Conservation (phyloP, 345 rosid genomes). For the Ricinus communis region DNA sequence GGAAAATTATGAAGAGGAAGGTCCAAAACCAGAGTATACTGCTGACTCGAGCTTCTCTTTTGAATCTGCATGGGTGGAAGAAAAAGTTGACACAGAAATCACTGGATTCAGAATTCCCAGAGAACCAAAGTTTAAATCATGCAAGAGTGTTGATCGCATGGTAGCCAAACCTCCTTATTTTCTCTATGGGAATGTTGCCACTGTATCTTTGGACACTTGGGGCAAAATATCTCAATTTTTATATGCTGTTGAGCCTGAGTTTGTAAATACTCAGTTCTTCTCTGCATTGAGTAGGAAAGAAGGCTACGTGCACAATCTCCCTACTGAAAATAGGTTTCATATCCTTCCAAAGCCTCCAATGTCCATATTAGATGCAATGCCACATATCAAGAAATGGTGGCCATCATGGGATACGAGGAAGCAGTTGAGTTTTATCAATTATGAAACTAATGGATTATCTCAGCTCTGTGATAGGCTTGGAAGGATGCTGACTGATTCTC, state of each 20-base stretch:
- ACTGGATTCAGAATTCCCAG: conserved; percentile 26
- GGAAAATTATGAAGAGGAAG: conserved; percentile 51
- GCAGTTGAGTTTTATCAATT: conserved; percentile 46
- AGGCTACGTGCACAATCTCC: conserved; percentile 91
- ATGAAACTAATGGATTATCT: conserved; percentile 36
- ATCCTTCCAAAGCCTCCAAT: conserved; percentile 53
- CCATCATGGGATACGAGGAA: conserved; percentile 93
- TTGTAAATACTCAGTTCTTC: conserved; percentile 55
- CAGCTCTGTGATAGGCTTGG: conserved; percentile 63
- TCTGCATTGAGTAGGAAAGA: conserved; percentile 74
- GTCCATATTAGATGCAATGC: conserved; percentile 67
- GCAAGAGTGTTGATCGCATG: conserved; percentile 42
- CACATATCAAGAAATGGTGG: conserved; percentile 78
- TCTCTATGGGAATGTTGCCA: conserved; percentile 66
- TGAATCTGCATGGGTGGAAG: conserved; percentile 47
- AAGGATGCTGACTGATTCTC: conserved; percentile 43
- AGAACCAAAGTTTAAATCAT: conserved; percentile 40
- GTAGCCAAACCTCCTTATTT: conserved; percentile 72
- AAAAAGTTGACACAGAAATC: conserved; percentile 36
- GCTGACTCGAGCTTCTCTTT: conserved; percentile 44
- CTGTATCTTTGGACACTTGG: conserved; percentile 51
- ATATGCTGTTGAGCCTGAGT: conserved; percentile 65
- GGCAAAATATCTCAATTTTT: conserved; percentile 64
- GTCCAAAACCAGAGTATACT: conserved; percentile 51
- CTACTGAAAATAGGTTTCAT: conserved; percentile 51